Evolutionary conservation across 306 rosid genomes (phyloP), one percentile per base, ranked within the genome.

Genomic region (Trifolium dubium): DNA sequence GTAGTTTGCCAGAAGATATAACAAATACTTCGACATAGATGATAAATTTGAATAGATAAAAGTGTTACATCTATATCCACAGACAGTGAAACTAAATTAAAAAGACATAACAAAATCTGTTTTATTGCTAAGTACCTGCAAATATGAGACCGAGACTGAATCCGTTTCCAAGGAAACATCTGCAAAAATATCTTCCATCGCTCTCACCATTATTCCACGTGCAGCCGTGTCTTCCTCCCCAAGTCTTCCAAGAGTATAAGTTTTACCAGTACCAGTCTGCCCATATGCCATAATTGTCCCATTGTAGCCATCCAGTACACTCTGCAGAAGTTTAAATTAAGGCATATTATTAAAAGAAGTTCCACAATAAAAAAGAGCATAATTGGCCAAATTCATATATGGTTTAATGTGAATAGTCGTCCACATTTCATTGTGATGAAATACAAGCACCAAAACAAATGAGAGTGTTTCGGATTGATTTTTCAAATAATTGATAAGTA

Each of bases 201-300:
- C 97, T 15, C 99, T 96, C 71, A 95, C 99, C 98, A 92, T 95
- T 81, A 95, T 95, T 79, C 99, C 99, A 79, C 99, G 97, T 50
- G 92, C 98, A 85, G 99, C 90, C 18, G 96, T 88, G 78, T 95
- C 99, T 85, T 95, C 99, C 84, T 92, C 97, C 77, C 99, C 99
- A 74, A 95, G 97, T 74, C 92, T 78, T 65, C 97, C 99, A 74
- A 95, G 93, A 54, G 99, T 95, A 77, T 95, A 92, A 19, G 99
- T 95, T 85, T 95, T 95, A 67, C 99, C 98, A 0, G 99, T 95
- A 55, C 99, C 99, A 75, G 99, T 95, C 82, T 95, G 99, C 41
- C 99, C 99, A 83, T 95, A 95, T 13, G 99, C 99, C 99, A 95
- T 95, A 62, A 92, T 79, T 64, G 97, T 95, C 80, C 99, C 99